Base-by-base conservation (phyloP, 1,139 yeast genomes). In the Oligophagozyma castellii region DNA sequence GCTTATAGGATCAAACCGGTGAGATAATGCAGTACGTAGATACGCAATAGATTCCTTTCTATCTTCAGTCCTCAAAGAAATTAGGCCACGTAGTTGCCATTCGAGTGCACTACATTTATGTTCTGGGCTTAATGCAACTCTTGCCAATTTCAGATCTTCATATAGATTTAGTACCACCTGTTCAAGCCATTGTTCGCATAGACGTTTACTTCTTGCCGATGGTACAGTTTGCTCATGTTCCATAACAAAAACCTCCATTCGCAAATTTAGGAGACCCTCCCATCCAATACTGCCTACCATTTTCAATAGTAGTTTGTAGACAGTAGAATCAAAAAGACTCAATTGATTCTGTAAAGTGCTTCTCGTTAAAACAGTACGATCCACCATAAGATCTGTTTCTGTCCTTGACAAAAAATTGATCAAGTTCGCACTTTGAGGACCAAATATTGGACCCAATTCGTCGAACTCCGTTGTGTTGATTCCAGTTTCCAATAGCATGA, bases 121-220 rank as follows among this genome's bases (percentile, higher is more conserved):
- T 26, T 73, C 77, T 55, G 72, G 65, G 44, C 75, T 81, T 45
- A 69, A 70, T 11, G 73, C 80, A 53, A 79, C 70, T 11, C 92
- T 67, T 38, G 80, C 81, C 11, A 83, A 81, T 34, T 86, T 68
- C 42, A 89, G 65, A 51, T 89, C 96, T 43, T 84, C 95, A 50
- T 83, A 89, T 29, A 89, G 61, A 19, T 81, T 73, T 66, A 84
- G 67, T 51, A 89, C 86, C 36, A 89, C 61, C 40, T 81, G 76
- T 52, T 89, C 98, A 33, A 89, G 63, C 95, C 98, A 86, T 43
- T 93, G 67, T 54, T 89, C 98, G 56, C 96, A 86, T 34, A 89
- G 65, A 35, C 96, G 65, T 48, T 89, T 89, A 42, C 67, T 64
- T 38, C 69, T 72, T 46, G 81, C 28, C 8, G 36, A 36, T 5